Conservation (phyloP, 2,329 filamentous ascomycete genomes). For the Nemania diffusa region DNA sequence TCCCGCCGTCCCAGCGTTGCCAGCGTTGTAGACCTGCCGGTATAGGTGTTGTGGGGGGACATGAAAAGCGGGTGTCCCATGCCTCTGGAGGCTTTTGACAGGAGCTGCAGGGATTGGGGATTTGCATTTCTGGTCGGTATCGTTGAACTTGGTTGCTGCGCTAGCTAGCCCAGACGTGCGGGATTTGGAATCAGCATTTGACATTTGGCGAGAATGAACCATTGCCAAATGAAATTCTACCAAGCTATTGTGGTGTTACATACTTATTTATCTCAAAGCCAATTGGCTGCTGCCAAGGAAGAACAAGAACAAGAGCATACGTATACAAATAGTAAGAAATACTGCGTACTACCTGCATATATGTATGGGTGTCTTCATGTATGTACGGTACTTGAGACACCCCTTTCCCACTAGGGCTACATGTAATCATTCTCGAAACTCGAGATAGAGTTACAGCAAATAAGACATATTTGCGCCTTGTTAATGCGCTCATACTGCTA, state of each 20-base stretch:
- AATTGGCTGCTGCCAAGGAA: conserved; percentile 28
- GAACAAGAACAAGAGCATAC: conserved; percentile 1
- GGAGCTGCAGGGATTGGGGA: conserved; percentile 22
- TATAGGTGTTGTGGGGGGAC: conserved; percentile 24
- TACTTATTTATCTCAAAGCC: neutral
- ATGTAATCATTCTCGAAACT: conserved; percentile 7
- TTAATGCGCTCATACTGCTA: neutral
- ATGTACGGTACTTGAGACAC: conserved; percentile 18
- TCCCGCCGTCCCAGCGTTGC: neutral
- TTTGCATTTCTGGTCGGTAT: conserved; percentile 26
- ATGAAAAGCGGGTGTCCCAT: conserved; percentile 26
- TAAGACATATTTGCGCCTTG: conserved; percentile 14
- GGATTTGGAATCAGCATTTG: conserved; percentile 29
- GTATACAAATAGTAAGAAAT: conserved; percentile 29
- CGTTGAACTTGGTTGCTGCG: conserved; percentile 8
- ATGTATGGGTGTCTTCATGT: neutral
- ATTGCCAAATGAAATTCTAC: conserved; percentile 14
- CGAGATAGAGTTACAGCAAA: neutral
- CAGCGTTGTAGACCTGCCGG: neutral
- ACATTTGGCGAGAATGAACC: conserved; percentile 4
- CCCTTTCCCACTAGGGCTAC: neutral
- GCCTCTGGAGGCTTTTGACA: conserved; percentile 15
- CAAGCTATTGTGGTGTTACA: conserved; percentile 19
- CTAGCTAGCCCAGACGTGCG: conserved; percentile 1
- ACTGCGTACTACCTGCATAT: neutral